phyloP scores from a whole-genome alignment of 2,329 filamentous ascomycete genomes.

The Verticillium longisporum region DNA sequence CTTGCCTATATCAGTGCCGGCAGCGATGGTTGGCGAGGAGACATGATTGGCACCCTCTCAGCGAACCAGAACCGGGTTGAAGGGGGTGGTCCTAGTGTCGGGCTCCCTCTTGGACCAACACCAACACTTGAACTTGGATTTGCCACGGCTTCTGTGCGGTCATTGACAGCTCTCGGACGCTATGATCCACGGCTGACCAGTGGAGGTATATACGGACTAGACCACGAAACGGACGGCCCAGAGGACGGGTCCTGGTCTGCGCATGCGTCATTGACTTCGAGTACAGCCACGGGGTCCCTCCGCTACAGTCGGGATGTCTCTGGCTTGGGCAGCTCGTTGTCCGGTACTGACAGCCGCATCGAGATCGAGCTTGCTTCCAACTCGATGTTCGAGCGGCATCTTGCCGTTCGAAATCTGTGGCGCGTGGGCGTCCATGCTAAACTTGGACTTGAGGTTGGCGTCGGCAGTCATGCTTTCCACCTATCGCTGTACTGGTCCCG shows the following conservation, averaged over 20 bases:
- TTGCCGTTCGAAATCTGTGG: slow-evolving; percentile 37
- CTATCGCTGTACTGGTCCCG: slow-evolving; percentile 41
- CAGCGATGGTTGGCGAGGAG: slow-evolving; percentile 30
- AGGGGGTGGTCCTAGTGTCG: slow-evolving; percentile 19
- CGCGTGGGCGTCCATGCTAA: slow-evolving; percentile 31
- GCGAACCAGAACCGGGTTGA: slow-evolving; percentile 23
- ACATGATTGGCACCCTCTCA: slow-evolving; percentile 20
- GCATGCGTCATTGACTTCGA: slow-evolving; percentile 24
- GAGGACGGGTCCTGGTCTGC: slow-evolving; percentile 29
- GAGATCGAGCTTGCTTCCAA: slow-evolving; percentile 35
- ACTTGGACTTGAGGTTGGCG: slow-evolving; percentile 36
- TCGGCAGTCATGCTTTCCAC: slow-evolving; percentile 32
- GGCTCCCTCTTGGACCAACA: slow-evolving; percentile 18
- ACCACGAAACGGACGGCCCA: slow-evolving; percentile 18
- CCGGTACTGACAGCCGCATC: slow-evolving; percentile 21
- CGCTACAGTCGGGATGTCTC: slow-evolving; percentile 27
- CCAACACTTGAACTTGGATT: slow-evolving; percentile 36
- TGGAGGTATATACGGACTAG: slow-evolving; percentile 29
- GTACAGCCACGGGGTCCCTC: slow-evolving; percentile 25
- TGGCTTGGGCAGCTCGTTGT: background rate
- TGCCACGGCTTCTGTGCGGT: slow-evolving; percentile 23
- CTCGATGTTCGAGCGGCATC: slow-evolving; percentile 25
- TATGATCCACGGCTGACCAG: background rate
- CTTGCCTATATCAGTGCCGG: slow-evolving; percentile 31
- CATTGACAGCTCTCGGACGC: slow-evolving; percentile 15